Evolutionary conservation across 2,329 filamentous ascomycete species (phyloP).

Genomic region (Phyllosticta citrichinensis): DNA sequence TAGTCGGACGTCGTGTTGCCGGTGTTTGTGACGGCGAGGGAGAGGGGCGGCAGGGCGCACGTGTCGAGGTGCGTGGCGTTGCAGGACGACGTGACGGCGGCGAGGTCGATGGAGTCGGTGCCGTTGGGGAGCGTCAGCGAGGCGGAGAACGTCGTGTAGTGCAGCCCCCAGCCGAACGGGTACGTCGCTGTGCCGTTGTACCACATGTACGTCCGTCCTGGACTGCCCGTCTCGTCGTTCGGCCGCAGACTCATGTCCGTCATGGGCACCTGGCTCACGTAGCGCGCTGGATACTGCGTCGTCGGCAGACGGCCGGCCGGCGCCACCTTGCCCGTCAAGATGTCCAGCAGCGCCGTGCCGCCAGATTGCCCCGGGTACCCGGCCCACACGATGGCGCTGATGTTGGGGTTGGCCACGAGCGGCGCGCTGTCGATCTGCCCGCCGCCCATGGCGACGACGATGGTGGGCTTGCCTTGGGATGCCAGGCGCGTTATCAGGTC

Average conservation of each 20-base stretch:
- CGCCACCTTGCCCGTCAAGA: conserved; percentile 41
- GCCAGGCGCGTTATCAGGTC: conserved; percentile 41
- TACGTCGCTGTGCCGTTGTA: conserved; percentile 42
- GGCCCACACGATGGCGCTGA: conserved; percentile 46
- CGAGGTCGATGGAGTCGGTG: conserved; percentile 19
- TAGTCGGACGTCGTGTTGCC: conserved; percentile 41
- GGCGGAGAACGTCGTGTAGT: conserved; percentile 46
- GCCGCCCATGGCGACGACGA: conserved; percentile 44
- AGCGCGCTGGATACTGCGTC: conserved; percentile 47
- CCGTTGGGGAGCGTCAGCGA: conserved; percentile 12
- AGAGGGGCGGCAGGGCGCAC: conserved; percentile 31
- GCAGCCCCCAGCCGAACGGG: conserved; percentile 46
- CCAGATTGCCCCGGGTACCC: conserved; percentile 53
- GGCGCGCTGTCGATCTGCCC: conserved; percentile 43
- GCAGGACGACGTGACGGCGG: conserved; percentile 25
- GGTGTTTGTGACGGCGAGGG: conserved; percentile 39
- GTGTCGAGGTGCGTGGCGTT: conserved; percentile 31
- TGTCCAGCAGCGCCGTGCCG: conserved; percentile 44
- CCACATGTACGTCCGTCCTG: conserved; percentile 51
- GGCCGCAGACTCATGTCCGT: conserved; percentile 48
- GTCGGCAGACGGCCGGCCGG: conserved; percentile 46
- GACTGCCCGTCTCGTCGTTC: conserved; percentile 26
- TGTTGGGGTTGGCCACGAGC: conserved; percentile 37
- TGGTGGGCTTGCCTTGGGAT: conserved; percentile 37
- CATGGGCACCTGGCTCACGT: conserved; percentile 41